Evolutionary conservation across 768 basidiomycete genomes (phyloP), one percentile per base, ranked within the genome.

Genomic region (Flagelloscypha sp.): DNA sequence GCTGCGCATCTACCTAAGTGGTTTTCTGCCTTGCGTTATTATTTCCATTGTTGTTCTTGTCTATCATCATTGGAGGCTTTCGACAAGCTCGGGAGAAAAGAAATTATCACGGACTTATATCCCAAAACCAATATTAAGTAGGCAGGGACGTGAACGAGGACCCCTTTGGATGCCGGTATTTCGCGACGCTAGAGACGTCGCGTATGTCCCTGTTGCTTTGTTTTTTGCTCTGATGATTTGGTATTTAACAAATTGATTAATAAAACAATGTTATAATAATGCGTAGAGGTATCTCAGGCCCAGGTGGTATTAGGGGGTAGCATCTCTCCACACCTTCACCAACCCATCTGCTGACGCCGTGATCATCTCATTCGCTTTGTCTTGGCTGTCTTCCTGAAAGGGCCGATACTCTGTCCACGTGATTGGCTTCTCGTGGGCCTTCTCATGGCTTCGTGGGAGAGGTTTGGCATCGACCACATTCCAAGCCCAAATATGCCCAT

Each of bases 321-420:
- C n/a, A 43, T 73, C 60, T 46, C 71, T 66, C 93, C 93, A 97
- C 11, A 97, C 76, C 56, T 92, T 94, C 38, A 84, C 83, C 6
- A 80, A 83, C 12, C 93, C 92, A 54, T 97, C 93, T 13, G 85
- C 83, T 48, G 89, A 87, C 1, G 89, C 79, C 3, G 90, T 93
- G 28, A 92, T 59, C 72, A 95, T 73, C 55, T 95, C 89, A 12
- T 76, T 76, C 5, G 74, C 67, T 37, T 89, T 82, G 15, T 65
- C 71, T n/a, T n/a, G n/a, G n/a, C n/a, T n/a, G n/a, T n/a, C n/a
- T n/a, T n/a, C n/a, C n/a, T n/a, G n/a, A n/a, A n/a, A n/a, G 6
- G 88, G 90, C 58, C 93, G 86, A 47, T 89, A 77, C 59, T 93
- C 89, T 2, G 86, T 79, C 88, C 92, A 95, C 8, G 86, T 87